These are phyloP conservation scores for Candida nitratophila DNA, from an alignment of 805 yeast genomes.

Conservation along the genomic window DNA sequence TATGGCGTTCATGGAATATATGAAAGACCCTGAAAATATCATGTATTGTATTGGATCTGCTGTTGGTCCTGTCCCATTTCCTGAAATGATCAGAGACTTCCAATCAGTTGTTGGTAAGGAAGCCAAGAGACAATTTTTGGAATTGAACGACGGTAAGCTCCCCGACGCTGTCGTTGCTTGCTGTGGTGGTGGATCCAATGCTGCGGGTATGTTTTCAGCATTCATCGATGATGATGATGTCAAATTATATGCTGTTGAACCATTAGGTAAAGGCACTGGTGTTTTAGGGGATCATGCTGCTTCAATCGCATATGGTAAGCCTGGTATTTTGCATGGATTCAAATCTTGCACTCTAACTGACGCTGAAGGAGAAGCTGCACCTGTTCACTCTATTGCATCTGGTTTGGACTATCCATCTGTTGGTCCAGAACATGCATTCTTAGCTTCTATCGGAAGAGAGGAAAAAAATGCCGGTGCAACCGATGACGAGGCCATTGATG, in stretches of 20 bases:
- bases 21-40: slow-evolving; percentile 6
- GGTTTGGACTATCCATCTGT: slow-evolving; percentile 8
- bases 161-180: slow-evolving; percentile 11
- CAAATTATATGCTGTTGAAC: slow-evolving; percentile 9
- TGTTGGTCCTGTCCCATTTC: slow-evolving; percentile 10
- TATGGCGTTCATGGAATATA: slow-evolving; percentile 5
- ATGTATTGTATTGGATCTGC: slow-evolving; percentile 10
- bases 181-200: slow-evolving; percentile 11
- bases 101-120: slow-evolving; percentile 9
- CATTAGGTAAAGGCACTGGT: slow-evolving; percentile 8
- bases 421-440: slow-evolving; percentile 7
- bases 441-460: slow-evolving; percentile 5
- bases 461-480: slow-evolving; percentile 6
- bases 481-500: slow-evolving; percentile 6
- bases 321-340: slow-evolving; percentile 7
- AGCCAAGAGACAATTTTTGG: slow-evolving; percentile 6
- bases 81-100: slow-evolving; percentile 8
- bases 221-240: slow-evolving; percentile 10
- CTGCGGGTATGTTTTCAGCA: slow-evolving; percentile 7
- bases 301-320: slow-evolving; percentile 2
- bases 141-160: slow-evolving; percentile 1
- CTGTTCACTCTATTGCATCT: slow-evolving; percentile 8
- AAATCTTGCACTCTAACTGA: slow-evolving; percentile 4
- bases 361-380: slow-evolving; percentile 4
- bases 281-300: slow-evolving; percentile 7